Conservation (phyloP, 257 asterid genomes). For the Plantago major region DNA sequence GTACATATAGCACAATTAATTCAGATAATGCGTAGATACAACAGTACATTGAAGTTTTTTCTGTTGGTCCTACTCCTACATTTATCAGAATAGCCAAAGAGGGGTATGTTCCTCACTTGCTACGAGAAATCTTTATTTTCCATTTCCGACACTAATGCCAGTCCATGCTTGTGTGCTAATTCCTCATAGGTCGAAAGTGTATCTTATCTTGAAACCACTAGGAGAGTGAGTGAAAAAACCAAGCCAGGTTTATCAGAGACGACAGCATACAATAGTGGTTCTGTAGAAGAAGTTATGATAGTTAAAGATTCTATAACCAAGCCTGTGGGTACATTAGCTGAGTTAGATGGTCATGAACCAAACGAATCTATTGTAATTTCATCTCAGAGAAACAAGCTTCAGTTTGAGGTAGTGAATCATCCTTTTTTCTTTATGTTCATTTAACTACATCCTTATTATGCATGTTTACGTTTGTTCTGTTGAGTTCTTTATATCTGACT, state of each 20-base stretch:
- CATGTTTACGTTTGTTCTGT: not conserved
- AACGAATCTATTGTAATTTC: conserved; percentile 19
- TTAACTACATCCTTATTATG: conserved; percentile 10
- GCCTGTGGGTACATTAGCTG: conserved; percentile 17
- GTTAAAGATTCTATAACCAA: conserved; percentile 5
- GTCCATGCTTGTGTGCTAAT: not conserved
- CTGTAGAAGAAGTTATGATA: conserved; percentile 15
- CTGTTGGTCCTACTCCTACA: too few species aligned
- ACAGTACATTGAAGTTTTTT: too few species aligned
- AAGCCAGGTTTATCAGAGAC: conserved; percentile 21
- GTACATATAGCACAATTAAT: too few species aligned
- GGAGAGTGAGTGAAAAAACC: conserved; percentile 31
- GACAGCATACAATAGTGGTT: conserved; percentile 13
- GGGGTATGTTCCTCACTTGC: too few species aligned
- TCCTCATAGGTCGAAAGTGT: conserved; percentile 59
- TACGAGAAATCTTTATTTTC: too few species aligned
- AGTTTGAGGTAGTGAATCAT: conserved; percentile 15
- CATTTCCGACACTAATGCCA: too few species aligned
- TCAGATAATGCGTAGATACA: too few species aligned
- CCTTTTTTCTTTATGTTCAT: not conserved
- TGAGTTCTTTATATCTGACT: conserved; percentile 3
- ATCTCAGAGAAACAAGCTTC: conserved; percentile 13
- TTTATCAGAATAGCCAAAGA: too few species aligned
- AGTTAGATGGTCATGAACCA: conserved; percentile 26
- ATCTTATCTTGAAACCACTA: conserved; percentile 42